These are phyloP conservation scores for Xylariales sp. DNA, from an alignment of 2,329 filamentous ascomycete species.

Conservation along the genomic window DNA sequence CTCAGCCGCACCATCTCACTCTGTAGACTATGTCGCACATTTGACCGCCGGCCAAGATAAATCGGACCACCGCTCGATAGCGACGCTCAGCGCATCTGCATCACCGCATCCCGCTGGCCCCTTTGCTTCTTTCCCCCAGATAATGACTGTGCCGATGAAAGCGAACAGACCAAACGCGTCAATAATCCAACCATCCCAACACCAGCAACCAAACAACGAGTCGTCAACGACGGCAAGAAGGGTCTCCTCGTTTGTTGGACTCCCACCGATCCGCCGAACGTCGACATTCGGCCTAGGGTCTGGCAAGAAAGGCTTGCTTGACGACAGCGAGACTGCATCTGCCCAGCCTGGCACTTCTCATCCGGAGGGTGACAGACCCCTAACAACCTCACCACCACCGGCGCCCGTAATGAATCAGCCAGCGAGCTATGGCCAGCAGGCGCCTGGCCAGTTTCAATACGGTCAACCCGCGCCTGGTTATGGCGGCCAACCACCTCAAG, in stretches of 20 bases:
- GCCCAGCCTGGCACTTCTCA: conserved; percentile 18
- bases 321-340: conserved; percentile 25
- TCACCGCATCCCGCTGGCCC: background rate
- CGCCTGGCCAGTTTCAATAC: background rate
- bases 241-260: conserved; percentile 48
- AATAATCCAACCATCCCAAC: too few species aligned
- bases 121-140: conserved; percentile 9
- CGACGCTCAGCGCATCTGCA: conserved; percentile 19
- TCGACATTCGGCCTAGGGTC: conserved; percentile 48
- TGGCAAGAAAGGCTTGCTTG: conserved; percentile 26
- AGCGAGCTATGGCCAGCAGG: background rate
- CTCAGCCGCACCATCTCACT: background rate
- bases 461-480: background rate
- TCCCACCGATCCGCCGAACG: conserved; percentile 54
- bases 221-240: conserved; percentile 28
- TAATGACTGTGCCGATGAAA: conserved; percentile 20
- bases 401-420: conserved; percentile 2
- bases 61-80: conserved; percentile 27
- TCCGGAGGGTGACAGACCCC: conserved; percentile 15
- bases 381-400: conserved; percentile 7
- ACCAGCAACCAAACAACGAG: conserved; percentile 12
- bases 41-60: conserved; percentile 20
- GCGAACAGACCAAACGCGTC: conserved; percentile 14
- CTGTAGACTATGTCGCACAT: conserved; percentile 21
- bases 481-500: conserved; percentile 2